Base-by-base conservation (phyloP, 345 rosid species). In the Populus pruinosa region DNA sequence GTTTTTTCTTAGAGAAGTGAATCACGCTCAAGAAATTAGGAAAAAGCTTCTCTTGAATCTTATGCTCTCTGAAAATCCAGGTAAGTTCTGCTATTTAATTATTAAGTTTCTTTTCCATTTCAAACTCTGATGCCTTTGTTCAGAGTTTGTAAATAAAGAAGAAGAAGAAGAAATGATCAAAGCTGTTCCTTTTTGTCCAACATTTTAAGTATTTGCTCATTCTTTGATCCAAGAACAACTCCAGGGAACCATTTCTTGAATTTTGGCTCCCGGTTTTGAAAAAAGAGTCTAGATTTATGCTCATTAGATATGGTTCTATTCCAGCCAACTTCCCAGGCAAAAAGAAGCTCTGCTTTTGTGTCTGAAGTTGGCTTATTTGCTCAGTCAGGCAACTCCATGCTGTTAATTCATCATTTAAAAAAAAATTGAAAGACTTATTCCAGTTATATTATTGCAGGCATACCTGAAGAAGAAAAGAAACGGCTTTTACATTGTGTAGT, bases 41-140 rank as follows among this genome's bases (percentile, higher is more conserved):
- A 93, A 90, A 86, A 96, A 89, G 83, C 97, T 96, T 81, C 94
- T 96, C 67, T 84, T 96, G 78, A 93, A 96, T 84, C 89, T 96
- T 67, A 96, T 93, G 99, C 95, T 92, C 63, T 89, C 97, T 59
- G 91, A 92, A 78, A 93, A 88, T 86, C 98, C 98, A 81, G 97
- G 98, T 87, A 70, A 73, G 47, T 31, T 12, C 6, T 21, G 14
- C 64, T 44, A 39, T 61, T 20, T 27, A 20, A 72, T 47, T 36
- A 29, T 55, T 6, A 4, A 20, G 41, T 13, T 33, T 56, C n/a
- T 31, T 70, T 25, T 56, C 63, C 23, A n/a, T 11, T 47, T 7
- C 41, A 44, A 12, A 8, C 23, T 35, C 63, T 13, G 29, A 23
- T 11, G 65, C n/a, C 44, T 39, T 41, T 67, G 20, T 53, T 55